A percentile compares a stretch with the other conserved stretches of the same genome.
Evolutionary conservation across 768 basidiomycete species (phyloP).

Genomic region (Trametes coccinea): DNA sequence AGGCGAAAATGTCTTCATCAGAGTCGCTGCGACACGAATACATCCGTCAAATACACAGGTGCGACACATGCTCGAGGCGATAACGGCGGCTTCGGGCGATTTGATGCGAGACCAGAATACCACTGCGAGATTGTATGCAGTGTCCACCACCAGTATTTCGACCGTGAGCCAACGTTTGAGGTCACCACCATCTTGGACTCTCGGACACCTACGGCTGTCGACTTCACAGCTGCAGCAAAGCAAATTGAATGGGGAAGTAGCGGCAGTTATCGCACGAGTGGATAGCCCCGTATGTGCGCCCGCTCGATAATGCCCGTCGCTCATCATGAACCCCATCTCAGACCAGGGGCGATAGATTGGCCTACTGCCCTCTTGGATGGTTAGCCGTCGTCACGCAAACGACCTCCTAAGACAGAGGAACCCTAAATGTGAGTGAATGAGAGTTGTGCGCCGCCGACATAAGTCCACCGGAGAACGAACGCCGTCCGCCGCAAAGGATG

Average conservation of each 20-base stretch:
- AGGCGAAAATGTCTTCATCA: not conserved
- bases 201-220: no score
- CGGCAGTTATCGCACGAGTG: not conserved
- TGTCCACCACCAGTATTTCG: no score
- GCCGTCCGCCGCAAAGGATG: not conserved
- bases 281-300: slow-evolving; percentile 16
- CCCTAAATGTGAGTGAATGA: slow-evolving; percentile 8
- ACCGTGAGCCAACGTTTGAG: no score
- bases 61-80: no score
- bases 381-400: not conserved
- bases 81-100: not conserved
- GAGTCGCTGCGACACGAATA: no score
- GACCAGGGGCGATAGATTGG: slow-evolving; percentile 12
- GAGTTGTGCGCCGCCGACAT: slow-evolving; percentile 20
- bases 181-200: no score
- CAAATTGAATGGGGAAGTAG: not conserved
- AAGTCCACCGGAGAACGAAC: slow-evolving; percentile 13
- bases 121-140: no score
- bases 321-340: slow-evolving; percentile 7
- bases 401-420: slow-evolving; percentile 2
- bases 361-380: not conserved
- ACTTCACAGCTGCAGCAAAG: not conserved
- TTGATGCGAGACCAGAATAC: no score
- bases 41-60: not conserved
- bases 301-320: not conserved